Evolutionary conservation across 805 yeast genomes (phyloP), one percentile per base, ranked within the genome.

Genomic region (Candida methanosorbosa): DNA sequence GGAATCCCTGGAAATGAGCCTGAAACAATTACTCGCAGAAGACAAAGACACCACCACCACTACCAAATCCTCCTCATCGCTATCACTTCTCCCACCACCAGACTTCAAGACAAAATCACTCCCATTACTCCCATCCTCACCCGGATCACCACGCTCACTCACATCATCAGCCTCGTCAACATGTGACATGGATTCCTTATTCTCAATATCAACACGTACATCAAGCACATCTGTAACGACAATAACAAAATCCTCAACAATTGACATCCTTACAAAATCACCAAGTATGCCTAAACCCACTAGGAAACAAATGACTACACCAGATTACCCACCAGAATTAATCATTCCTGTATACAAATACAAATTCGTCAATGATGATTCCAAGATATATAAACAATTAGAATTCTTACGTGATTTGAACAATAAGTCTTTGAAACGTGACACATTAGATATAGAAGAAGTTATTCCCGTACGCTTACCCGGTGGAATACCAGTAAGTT

Each of bases 271-370:
- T 12, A 33, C 36, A 16, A 45, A 34, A 12, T 31, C 45, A 2
- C 35, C 36, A 2, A 59, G 59, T 4, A 74, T 75, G 6, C 73
- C 73, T 3, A 75, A 70, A 39, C 47, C 75, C 25, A 52, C 57
- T 29, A 54, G 50, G 30, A 46, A 44, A 28, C 45, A 29, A 9
- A 30, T n/a, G n/a, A n/a, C n/a, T n/a, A n/a, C n/a, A n/a, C n/a
- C n/a, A n/a, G n/a, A n/a, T n/a, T n/a, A n/a, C n/a, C n/a, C 48
- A 5, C 48, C 48, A 2, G 56, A 53, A 15, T 36, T 50, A 17
- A 18, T 38, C 9, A 37, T 28, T 15, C 44, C 48, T 5, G 7
- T 14, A 5, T 56, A 36, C 42, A 51, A 51, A 37, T 57, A 55
- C 33, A 49, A 43, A 28, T 32, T 57, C 15, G 45, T 47, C 5